Evolutionary conservation across 768 basidiomycete genomes (phyloP).

Genomic region (Auriscalpium orientale): DNA sequence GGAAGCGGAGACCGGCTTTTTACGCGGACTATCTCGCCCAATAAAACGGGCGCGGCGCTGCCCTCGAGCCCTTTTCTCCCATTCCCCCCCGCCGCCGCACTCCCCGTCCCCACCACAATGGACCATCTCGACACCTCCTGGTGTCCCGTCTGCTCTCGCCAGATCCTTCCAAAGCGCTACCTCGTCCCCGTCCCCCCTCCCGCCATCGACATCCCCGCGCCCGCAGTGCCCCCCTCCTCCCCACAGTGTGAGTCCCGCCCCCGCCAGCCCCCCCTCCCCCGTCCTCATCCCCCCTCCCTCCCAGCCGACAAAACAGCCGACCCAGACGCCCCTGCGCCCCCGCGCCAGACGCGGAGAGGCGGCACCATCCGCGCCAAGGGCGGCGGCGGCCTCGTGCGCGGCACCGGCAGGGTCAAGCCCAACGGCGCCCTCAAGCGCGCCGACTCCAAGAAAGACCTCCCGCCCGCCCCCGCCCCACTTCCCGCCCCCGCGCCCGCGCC

Average conservation of each 20-base stretch:
- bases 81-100: background rate
- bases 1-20: background rate
- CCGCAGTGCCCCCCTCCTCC: slow-evolving; percentile 34
- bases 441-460: slow-evolving; percentile 18
- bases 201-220: slow-evolving; percentile 19
- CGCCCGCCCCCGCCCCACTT: slow-evolving; percentile 9
- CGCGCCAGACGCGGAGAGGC: slow-evolving; percentile 27
- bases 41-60: background rate
- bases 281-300: slow-evolving; percentile 17
- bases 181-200: slow-evolving; percentile 36
- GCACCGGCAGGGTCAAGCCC: slow-evolving; percentile 55
- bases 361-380: slow-evolving; percentile 30
- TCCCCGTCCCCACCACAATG: slow-evolving; percentile 3
- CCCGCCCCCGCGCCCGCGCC: slow-evolving; percentile 24
- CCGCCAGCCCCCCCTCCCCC: slow-evolving; percentile 1
- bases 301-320: slow-evolving; percentile 21
- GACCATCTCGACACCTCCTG: slow-evolving; percentile 54
- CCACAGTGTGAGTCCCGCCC: slow-evolving; percentile 29
- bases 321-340: slow-evolving; percentile 16
- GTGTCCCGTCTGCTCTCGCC: slow-evolving; percentile 75
- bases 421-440: slow-evolving; percentile 46
- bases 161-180: slow-evolving; percentile 73
- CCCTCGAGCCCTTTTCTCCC: background rate
- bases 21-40: background rate
- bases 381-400: slow-evolving; percentile 51